Evolutionary conservation across 495 filamentous ascomycete genomes (phyloP), one percentile per base, ranked within the genome.

Genomic region (Penicillium bialowiezense): DNA sequence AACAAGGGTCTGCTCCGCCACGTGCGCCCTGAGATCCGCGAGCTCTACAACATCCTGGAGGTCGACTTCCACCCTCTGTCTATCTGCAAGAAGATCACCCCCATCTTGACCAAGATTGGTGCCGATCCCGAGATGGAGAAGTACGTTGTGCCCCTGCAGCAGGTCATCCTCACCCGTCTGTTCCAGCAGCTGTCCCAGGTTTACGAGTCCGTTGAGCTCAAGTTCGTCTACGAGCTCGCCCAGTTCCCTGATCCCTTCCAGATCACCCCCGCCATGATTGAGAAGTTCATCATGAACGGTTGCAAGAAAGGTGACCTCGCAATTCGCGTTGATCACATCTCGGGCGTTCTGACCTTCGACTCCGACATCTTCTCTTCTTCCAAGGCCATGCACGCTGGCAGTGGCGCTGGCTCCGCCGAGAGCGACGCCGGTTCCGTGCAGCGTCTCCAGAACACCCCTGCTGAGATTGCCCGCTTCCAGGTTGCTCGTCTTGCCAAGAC

Each of bases 231-330:
- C 60, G 84, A 90, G 59, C 86, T 97, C 24, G 93, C 93, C 48
- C 82, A 93, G 65, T 98, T 98, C 78, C 93, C 93, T 23, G 91
- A 95, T 58, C 92, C 93, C 19, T 97, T 95, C 83, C 87, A 96
- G 73, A 90, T 97, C 55, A 87, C 80, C 53, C 86, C 88, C 32
- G 85, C 83, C 55, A 95, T 88, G 52, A 96, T 98, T 50, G 93
- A 98, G 75, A 98, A 98, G 75, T 98, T 98, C 80, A 97, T 98
- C 79, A 98, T 98, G 93, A 98, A 98, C 71, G 93, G 93, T 51
- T 97, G 93, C 80, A 98, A 98, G 82, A 98, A 98, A 79, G 93
- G 93, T 24, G 95, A 98, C 59, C 80, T 98, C 40, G 86, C 93
- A 35, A 96, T 98, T 62, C 91, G 93, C 48, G 88, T 98, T 61